Conservation (phyloP, 805 yeast species). For the Ogataea degrootiae region DNA sequence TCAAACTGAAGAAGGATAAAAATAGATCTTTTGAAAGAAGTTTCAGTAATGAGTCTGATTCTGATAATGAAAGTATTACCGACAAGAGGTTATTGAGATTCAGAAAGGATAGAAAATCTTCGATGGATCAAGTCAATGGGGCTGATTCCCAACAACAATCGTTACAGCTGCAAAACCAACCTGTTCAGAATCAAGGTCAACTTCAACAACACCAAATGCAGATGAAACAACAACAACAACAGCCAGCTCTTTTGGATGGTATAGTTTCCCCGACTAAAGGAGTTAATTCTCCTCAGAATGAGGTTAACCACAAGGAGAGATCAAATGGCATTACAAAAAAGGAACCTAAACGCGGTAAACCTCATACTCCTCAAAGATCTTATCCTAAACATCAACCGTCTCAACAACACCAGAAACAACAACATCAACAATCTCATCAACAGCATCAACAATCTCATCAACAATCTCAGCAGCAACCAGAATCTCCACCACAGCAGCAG, state of each 20-base stretch:
- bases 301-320: too few relatives aligned
- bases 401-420: neutral
- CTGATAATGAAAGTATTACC: slow-evolving; percentile 21
- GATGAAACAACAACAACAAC: neutral
- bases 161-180: neutral
- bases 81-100: slow-evolving; percentile 11
- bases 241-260: neutral
- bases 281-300: too few relatives aligned
- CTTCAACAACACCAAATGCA: neutral
- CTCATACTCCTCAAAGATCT: too few relatives aligned
- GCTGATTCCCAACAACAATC: neutral
- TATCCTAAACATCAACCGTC: neutral
- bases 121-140: neutral
- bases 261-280: too few relatives aligned
- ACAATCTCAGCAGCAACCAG: neutral
- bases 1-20: slow-evolving; percentile 24
- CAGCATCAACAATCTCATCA: slow-evolving; percentile 2
- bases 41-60: slow-evolving; percentile 12
- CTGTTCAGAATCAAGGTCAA: neutral
- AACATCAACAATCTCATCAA: neutral
- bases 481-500: neutral
- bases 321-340: too few relatives aligned
- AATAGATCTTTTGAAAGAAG: slow-evolving; percentile 8
- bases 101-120: slow-evolving; percentile 2
- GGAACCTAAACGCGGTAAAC: too few relatives aligned